These are phyloP conservation scores for Suhomyces ambrosiae DNA, from an alignment of 1,139 yeast species.

Conservation along the genomic window DNA sequence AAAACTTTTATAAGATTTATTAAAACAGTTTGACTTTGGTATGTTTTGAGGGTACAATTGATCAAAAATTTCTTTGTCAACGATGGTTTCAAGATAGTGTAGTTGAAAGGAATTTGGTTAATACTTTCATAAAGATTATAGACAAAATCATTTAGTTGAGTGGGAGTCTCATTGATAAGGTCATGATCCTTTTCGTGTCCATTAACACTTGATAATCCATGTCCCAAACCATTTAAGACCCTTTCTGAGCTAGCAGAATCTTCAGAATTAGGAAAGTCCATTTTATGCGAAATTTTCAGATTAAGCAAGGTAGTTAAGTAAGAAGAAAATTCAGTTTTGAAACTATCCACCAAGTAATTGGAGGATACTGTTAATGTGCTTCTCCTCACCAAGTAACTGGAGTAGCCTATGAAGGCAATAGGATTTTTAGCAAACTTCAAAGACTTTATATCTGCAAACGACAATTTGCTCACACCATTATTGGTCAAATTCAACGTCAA, in stretches of 20 bases:
- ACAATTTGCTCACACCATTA: slow-evolving; percentile 20
- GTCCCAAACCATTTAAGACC: slow-evolving; percentile 7
- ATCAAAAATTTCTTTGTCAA: slow-evolving; percentile 38
- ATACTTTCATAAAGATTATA: slow-evolving; percentile 38
- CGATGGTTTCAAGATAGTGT: slow-evolving; percentile 28
- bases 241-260: slow-evolving; percentile 15
- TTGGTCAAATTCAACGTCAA: slow-evolving; percentile 28
- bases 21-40: slow-evolving; percentile 41
- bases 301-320: slow-evolving; percentile 31
- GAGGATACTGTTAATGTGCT: slow-evolving; percentile 19
- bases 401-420: slow-evolving; percentile 30
- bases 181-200: slow-evolving; percentile 10
- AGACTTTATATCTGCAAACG: slow-evolving; percentile 21
- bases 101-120: slow-evolving; percentile 26
- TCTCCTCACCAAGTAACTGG: slow-evolving; percentile 33
- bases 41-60: slow-evolving; percentile 36
- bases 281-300: slow-evolving; percentile 20
- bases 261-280: slow-evolving; percentile 39
- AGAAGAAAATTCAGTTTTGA: slow-evolving; percentile 34
- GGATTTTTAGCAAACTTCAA: slow-evolving; percentile 31
- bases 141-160: slow-evolving; percentile 35
- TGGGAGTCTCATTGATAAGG: slow-evolving; percentile 7
- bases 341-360: slow-evolving; percentile 23
- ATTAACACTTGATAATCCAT: slow-evolving; percentile 5
- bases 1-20: slow-evolving; percentile 37